Evolutionary conservation across 371 early-diverging fungal genomes (phyloP).

Genomic region (Mucor racemosus): DNA sequence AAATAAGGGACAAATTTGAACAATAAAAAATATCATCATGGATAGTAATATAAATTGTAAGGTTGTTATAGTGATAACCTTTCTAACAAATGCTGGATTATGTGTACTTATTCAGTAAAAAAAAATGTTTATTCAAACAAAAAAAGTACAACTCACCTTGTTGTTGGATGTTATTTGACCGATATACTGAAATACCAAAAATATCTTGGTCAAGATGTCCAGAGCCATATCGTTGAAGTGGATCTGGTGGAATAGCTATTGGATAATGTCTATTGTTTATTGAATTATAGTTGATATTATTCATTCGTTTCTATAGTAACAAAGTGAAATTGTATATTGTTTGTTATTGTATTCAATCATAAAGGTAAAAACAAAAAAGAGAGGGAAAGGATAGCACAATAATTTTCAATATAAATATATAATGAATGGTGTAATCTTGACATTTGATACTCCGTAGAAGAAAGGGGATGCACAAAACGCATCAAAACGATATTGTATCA

Average conservation of each 20-base stretch:
- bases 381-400: not conserved
- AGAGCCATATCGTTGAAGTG: constrained; percentile 28
- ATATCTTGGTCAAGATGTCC: constrained; percentile 32
- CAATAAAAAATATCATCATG: constrained; percentile 17
- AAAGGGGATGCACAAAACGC: too few relatives aligned
- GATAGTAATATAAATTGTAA: constrained; percentile 66
- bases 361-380: not conserved
- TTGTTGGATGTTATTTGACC: constrained; percentile 23
- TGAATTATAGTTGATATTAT: constrained; percentile 13
- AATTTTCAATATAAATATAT: not conserved
- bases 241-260: constrained; percentile 21
- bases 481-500: too few relatives aligned
- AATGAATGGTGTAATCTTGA: too few relatives aligned
- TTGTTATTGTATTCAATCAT: not conserved
- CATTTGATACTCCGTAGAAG: not conserved
- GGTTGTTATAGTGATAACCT: constrained; percentile 33
- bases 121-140: too few relatives aligned
- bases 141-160: constrained; percentile 22
- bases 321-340: not conserved
- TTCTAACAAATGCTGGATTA: constrained; percentile 25
- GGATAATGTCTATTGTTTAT: constrained; percentile 19
- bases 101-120: not conserved
- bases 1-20: constrained; percentile 26
- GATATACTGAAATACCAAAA: constrained; percentile 32
- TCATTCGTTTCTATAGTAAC: not conserved